A percentile compares a stretch with the other conserved stretches of the same genome.
Conservation (phyloP, 1,139 yeast species). For the Geotrichum phurueaensis region DNA sequence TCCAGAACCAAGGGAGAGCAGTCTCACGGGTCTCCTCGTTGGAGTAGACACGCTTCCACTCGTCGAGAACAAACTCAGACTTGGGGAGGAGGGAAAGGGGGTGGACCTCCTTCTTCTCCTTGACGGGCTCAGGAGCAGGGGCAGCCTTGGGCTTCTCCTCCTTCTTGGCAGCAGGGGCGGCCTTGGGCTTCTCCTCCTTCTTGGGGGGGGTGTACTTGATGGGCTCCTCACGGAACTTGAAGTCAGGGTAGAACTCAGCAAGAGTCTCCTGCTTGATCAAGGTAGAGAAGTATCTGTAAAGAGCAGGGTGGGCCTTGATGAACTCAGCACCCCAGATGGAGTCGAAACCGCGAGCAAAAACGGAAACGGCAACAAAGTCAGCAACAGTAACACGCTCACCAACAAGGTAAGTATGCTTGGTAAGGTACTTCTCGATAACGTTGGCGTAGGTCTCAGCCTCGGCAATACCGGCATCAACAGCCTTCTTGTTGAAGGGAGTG, state of each 20-base stretch:
- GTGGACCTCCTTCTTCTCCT: slow-evolving; percentile 71
- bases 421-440: slow-evolving; percentile 39
- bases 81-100: slow-evolving; percentile 84
- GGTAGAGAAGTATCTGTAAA: slow-evolving; percentile 83
- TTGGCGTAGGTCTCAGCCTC: slow-evolving; percentile 38
- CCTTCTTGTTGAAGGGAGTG: slow-evolving; percentile 74
- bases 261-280: slow-evolving; percentile 54
- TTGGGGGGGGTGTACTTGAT: slow-evolving; percentile 24
- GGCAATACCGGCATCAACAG: slow-evolving; percentile 50
- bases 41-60: slow-evolving; percentile 96
- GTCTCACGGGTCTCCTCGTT: slow-evolving; percentile 94
- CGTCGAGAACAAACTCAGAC: slow-evolving; percentile 64
- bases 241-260: slow-evolving; percentile 42
- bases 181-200: slow-evolving; percentile 11
- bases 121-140: slow-evolving; percentile 39
- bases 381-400: slow-evolving; percentile 87
- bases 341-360: slow-evolving; percentile 60
- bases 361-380: slow-evolving; percentile 63
- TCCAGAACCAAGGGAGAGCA: slow-evolving; percentile 99
- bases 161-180: slow-evolving; percentile 29
- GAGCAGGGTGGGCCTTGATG: slow-evolving; percentile 68
- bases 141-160: slow-evolving; percentile 24
- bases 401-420: slow-evolving; percentile 76
- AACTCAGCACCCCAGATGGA: slow-evolving; percentile 67
- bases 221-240: slow-evolving; percentile 55